Base-by-base conservation (phyloP, 371 early-diverging fungal species). In the Smittium mucronatum region DNA sequence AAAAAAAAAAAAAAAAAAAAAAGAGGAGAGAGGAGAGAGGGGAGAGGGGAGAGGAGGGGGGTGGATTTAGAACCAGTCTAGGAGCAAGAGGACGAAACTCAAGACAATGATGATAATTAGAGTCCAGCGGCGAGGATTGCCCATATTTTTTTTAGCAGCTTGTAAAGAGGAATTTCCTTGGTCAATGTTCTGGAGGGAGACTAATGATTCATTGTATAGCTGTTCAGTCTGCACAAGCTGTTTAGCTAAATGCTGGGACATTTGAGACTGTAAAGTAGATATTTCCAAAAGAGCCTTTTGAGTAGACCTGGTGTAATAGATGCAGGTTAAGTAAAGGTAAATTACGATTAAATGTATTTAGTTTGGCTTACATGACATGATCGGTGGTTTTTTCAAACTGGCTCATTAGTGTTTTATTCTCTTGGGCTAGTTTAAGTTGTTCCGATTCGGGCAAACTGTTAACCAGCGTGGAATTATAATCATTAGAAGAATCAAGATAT, bases 51-150 rank as follows among this genome's bases (percentile, higher is more conserved):
- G n/a, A n/a, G n/a, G n/a, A n/a, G n/a, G n/a, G n/a, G n/a, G n/a
- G n/a, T n/a, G n/a, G n/a, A n/a, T 47, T 47, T 47, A 47, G 74
- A 86, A 88, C 89, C 89, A 88, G 74, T 88, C 89, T 66, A 88
- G 76, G 68, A 88, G 88, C 58, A 88, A 72, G 31, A 88, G 71
- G 31, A 88, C 85, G 70, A 86, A 73, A 68, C 87, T 84, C 2
- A 86, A 84, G 29, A 83, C 76, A 16, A 88, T 73, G 57, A 88
- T 78, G 71, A 88, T 83, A 8, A 80, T 68, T 29, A 88, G 67
- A 66, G 86, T 81, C 75, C 87, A 86, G 68, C 86, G 85, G 63
- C 89, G 79, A 17, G 87, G 80, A 34, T 82, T 77, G 17, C 78
- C 76, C 70, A 86, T 82, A 64, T 83, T 72, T 73, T 84, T 82